These are phyloP conservation scores for Chloropicon primus DNA, from an alignment of 139 green algal genomes.

Conservation along the genomic window DNA sequence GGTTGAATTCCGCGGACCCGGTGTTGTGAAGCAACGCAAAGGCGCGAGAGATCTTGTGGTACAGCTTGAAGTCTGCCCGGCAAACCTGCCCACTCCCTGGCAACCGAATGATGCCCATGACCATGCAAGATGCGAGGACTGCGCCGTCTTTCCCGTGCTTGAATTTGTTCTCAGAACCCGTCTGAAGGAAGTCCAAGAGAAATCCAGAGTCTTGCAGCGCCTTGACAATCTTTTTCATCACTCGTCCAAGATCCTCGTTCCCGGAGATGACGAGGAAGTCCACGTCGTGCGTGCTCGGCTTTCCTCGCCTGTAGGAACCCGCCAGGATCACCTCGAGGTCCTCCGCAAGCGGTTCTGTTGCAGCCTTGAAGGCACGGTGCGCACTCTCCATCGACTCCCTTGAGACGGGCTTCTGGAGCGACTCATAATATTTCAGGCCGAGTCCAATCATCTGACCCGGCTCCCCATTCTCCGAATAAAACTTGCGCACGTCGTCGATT, in stretches of 20 bases:
- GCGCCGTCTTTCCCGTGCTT: constrained; percentile 4
- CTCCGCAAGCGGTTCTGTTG: neutral
- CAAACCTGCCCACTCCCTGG: constrained; percentile 5
- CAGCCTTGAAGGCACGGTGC: neutral
- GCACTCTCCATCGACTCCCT: constrained; percentile 2
- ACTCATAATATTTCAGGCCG: constrained; percentile 8
- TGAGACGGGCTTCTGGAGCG: constrained; percentile 13
- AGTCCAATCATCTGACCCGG: neutral
- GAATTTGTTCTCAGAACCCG: neutral
- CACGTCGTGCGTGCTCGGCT: constrained; percentile 6
- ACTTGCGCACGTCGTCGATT: neutral
- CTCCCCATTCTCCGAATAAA: neutral
- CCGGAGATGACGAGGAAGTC: constrained; percentile 8
- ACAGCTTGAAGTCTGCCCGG: constrained; percentile 16
- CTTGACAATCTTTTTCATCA: neutral
- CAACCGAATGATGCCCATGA: neutral
- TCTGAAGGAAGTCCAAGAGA: neutral
- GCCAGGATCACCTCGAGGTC: neutral
- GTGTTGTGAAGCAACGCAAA: constrained; percentile 14
- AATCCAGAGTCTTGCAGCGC: neutral
- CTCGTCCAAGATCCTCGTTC: neutral
- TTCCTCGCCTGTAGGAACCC: constrained; percentile 14
- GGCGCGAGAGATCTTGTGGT: neutral
- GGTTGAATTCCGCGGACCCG: constrained; percentile 11
- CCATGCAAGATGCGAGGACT: neutral